Evolutionary conservation across 257 asterid genomes (phyloP).

Genomic region (Lithospermum erythrorhizon): DNA sequence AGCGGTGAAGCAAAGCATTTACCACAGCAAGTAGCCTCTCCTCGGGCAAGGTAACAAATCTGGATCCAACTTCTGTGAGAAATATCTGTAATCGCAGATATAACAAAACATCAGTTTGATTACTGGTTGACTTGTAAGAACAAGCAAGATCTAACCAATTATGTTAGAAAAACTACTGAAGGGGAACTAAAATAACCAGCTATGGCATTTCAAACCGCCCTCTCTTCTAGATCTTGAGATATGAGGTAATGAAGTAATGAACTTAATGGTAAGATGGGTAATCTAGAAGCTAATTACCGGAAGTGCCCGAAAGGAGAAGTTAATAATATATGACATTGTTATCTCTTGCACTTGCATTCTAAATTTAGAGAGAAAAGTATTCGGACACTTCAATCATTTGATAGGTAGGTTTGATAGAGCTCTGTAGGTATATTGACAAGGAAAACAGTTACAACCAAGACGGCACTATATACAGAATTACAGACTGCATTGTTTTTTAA

Average conservation of each 20-base stretch:
- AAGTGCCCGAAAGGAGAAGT: not conserved
- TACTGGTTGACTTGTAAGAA: not conserved
- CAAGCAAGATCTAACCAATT: not conserved
- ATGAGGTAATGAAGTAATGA: not conserved
- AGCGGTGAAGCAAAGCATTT: conserved; percentile 96
- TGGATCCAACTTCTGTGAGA: conserved; percentile 93
- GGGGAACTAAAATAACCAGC: not conserved
- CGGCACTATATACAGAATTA: not conserved
- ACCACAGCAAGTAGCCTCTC: conserved; percentile 97
- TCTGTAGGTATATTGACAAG: too few relatives aligned
- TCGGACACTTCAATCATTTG: not conserved
- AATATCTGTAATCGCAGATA: conserved; percentile 41
- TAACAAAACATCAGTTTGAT: not conserved
- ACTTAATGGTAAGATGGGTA: not conserved
- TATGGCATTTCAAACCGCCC: not conserved
- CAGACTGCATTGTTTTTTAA: not conserved
- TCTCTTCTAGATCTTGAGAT: conserved; percentile 7
- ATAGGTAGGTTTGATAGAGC: not conserved
- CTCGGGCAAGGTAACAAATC: conserved; percentile 95
- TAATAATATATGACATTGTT: not conserved
- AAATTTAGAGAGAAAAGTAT: not conserved
- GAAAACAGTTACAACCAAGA: not conserved
- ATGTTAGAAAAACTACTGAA: not conserved
- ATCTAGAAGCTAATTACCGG: not conserved
- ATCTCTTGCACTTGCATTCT: not conserved